These are phyloP conservation scores for Coemansia sp. DNA, from an alignment of 192 early-diverging fungal genomes.

Conservation along the genomic window DNA sequence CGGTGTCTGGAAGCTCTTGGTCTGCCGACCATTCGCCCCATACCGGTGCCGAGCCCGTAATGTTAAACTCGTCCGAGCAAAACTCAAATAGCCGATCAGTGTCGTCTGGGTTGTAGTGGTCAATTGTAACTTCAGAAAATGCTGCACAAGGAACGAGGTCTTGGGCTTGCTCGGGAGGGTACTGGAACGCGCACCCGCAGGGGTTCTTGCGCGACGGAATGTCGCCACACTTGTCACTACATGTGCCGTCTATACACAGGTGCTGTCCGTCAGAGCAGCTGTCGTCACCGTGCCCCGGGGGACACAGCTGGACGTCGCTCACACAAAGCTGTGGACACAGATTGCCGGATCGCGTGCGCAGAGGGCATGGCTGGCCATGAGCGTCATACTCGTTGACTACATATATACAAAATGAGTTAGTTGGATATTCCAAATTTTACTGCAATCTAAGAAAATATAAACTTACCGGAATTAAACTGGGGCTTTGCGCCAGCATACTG, in stretches of 20 bases:
- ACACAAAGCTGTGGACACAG: constrained; percentile 58
- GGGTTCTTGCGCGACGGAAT: constrained; percentile 32
- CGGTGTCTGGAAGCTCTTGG: constrained; percentile 13
- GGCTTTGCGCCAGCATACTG: constrained; percentile 13
- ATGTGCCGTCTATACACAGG: constrained; percentile 55
- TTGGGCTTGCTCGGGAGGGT: constrained; percentile 19
- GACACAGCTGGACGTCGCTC: constrained; percentile 43
- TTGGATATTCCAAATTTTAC: neutral
- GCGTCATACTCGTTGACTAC: constrained; percentile 54
- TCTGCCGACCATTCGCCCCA: constrained; percentile 36
- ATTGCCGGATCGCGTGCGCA: constrained; percentile 36
- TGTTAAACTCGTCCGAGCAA: constrained; percentile 35
- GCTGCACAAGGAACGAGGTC: constrained; percentile 37
- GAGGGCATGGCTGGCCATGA: constrained; percentile 50
- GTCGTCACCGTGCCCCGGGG: constrained; percentile 25
- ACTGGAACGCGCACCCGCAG: constrained; percentile 47
- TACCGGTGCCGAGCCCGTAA: constrained; percentile 18
- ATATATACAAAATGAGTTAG: neutral
- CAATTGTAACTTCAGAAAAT: constrained; percentile 45
- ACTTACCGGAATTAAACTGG: constrained; percentile 28
- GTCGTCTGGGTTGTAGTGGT: constrained; percentile 35
- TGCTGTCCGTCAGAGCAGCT: constrained; percentile 43
- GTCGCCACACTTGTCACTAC: constrained; percentile 43
- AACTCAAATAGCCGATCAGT: constrained; percentile 20
- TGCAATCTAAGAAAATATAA: neutral